Evolutionary conservation across 148 eudicot genomes (phyloP), one percentile per base, ranked within the genome.

Genomic region (Euryodendron excelsum): DNA sequence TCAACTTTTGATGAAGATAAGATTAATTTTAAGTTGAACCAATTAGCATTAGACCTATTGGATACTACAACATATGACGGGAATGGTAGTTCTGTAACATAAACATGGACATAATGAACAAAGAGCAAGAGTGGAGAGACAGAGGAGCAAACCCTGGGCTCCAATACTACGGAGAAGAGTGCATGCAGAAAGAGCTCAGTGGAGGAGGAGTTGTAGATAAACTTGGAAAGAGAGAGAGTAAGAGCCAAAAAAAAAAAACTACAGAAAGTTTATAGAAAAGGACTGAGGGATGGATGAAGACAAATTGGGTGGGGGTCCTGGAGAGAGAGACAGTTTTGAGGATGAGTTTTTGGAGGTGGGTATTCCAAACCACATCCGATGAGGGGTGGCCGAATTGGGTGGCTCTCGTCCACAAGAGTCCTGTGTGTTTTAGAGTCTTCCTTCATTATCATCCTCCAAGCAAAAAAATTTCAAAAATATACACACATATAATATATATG

Each of bases 281-380:
- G n/a, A n/a, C n/a, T n/a, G 45, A 41, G 45, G 45, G 45, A 41
- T 4, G 72, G 76, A 81, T 21, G 80, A 65, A 36, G 84, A 84
- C 84, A 81, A 81, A 41, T 20, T 15, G 62, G 70, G 44, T 33
- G 65, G 64, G 77, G 65, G 73, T n/a, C 15, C 66, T 34, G 71
- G 68, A 71, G 27, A 61, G 79, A 75, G 47, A 62, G 36, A 77
- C 45, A 44, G 72, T 47, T 31, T 37, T 37, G 72, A 66, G 70
- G 88, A 84, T 81, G 72, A 68, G 82, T 65, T 80, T 88, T 89
- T 88, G 88, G 87, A 84, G 93, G 97, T 89, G 83, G 73, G 86
- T 47, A 89, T 77, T 90, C 48, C 74, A 80, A 82, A 80, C 84
- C 82, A 69, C 80, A 90, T 90, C 93, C 82, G 55, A 58, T 50